phyloP scores from a whole-genome alignment of 1,284 basidiomycete species.

The Wolfiporia cocos region DNA sequence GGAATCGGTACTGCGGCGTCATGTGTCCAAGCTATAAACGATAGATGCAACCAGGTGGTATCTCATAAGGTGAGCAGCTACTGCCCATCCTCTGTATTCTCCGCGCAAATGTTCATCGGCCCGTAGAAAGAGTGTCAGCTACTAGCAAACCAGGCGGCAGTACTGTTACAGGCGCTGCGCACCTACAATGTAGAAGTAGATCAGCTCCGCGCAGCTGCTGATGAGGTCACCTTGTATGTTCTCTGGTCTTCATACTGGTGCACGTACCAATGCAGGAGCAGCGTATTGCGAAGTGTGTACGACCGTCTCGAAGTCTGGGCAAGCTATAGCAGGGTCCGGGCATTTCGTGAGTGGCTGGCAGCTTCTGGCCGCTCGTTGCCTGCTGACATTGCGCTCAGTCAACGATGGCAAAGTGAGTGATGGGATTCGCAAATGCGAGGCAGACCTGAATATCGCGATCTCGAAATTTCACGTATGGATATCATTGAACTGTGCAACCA shows the following conservation, averaged over 20 bases:
- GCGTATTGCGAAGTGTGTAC: constrained; percentile 19
- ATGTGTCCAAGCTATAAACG: too few species aligned
- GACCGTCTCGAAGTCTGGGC: constrained; percentile 32
- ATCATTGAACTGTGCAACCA: too few species aligned
- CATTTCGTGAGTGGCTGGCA: constrained; percentile 29
- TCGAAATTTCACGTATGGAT: constrained; percentile 29
- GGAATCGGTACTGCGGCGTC: too few species aligned
- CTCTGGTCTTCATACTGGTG: neutral
- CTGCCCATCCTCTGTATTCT: too few species aligned
- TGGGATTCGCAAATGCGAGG: constrained; percentile 34
- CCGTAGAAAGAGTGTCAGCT: too few species aligned
- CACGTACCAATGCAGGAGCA: neutral
- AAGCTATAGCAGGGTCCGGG: constrained; percentile 27
- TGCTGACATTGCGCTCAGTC: constrained; percentile 25
- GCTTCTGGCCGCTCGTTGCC: neutral
- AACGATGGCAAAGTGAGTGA: constrained; percentile 38
- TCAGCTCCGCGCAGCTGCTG: constrained; percentile 32
- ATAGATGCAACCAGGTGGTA: too few species aligned
- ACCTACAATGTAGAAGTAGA: constrained; percentile 28
- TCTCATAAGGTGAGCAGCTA: too few species aligned
- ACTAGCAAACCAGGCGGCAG: too few species aligned
- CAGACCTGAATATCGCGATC: constrained; percentile 36
- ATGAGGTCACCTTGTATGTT: constrained; percentile 27
- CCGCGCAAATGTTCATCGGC: too few species aligned
- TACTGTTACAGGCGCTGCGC: too few species aligned